Percentiles rank a stretch among this genome's conserved stretches.
Conservation (phyloP, 2,329 filamentous ascomycete species). For the Fusarium sp. region DNA sequence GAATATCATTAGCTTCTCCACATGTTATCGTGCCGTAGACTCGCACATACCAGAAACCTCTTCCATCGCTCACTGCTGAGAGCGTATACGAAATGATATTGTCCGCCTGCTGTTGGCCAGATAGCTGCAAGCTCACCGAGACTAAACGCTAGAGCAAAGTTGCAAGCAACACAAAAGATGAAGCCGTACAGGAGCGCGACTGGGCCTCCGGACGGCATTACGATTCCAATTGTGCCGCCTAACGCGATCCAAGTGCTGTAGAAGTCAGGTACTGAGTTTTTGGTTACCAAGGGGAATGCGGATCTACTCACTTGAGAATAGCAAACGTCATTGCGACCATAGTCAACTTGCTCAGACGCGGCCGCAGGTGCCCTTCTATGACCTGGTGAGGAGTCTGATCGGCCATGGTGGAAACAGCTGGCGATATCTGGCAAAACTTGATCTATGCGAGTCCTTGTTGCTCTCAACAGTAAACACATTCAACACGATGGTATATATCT, state of each 20-base stretch:
- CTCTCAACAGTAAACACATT: background rate
- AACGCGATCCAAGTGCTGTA: background rate
- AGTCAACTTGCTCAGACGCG: background rate
- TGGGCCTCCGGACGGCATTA: background rate
- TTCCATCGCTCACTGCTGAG: background rate
- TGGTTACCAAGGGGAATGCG: fast-evolving
- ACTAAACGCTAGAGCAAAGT: background rate
- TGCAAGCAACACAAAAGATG: background rate
- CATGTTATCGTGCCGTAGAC: fast-evolving
- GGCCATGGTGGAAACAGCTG: background rate
- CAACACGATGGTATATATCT: background rate
- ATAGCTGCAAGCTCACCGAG: background rate
- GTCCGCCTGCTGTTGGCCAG: background rate
- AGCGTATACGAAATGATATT: background rate
- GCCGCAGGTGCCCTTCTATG: background rate
- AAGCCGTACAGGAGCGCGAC: background rate
- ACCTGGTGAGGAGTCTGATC: background rate
- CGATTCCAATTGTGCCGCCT: background rate
- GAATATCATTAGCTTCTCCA: background rate
- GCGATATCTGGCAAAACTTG: background rate
- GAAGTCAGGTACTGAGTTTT: background rate
- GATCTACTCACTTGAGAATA: background rate
- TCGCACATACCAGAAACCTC: background rate
- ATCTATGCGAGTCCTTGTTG: no score
- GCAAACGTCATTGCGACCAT: background rate